A percentile compares a stretch with the other conserved stretches of the same genome.
Evolutionary conservation across 2,329 filamentous ascomycete species (phyloP).

Genomic region (Colletotrichum higginsianum): DNA sequence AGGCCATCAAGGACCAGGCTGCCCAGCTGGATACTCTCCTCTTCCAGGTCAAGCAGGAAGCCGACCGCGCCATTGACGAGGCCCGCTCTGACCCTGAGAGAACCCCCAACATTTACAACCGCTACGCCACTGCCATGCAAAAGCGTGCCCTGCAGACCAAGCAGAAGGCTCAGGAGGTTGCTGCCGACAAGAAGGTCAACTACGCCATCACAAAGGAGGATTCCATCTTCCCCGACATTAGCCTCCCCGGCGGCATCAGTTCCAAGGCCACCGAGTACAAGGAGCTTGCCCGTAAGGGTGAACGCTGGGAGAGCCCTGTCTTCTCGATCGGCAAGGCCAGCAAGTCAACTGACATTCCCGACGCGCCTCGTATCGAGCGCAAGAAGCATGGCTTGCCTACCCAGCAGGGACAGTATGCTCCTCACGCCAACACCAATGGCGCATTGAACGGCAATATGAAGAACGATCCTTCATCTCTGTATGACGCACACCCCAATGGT

Average conservation of each 20-base stretch:
- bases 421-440: constrained; percentile 23
- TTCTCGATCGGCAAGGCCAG: constrained; percentile 88
- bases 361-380: constrained; percentile 64
- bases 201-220: constrained; percentile 89
- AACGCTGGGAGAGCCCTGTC: constrained; percentile 94
- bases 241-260: constrained; percentile 89
- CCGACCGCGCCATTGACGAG: constrained; percentile 78
- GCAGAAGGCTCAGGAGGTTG: constrained; percentile 77
- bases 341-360: constrained; percentile 80
- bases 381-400: constrained; percentile 56
- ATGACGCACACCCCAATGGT: constrained; percentile 16
- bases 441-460: constrained; percentile 15
- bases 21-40: constrained; percentile 80
- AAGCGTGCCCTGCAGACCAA: constrained; percentile 82
- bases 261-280: constrained; percentile 95
- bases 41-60: constrained; percentile 86
- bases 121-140: constrained; percentile 84
- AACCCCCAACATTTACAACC: constrained; percentile 86
- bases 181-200: constrained; percentile 81
- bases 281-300: constrained; percentile 87
- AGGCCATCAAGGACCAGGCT: constrained; percentile 88
- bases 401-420: constrained; percentile 17
- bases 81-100: constrained; percentile 79
- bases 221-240: constrained; percentile 89
- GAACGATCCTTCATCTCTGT: neutral